Base-by-base conservation (phyloP, 176 grass and related monocot genomes). In the Phragmites australis region DNA sequence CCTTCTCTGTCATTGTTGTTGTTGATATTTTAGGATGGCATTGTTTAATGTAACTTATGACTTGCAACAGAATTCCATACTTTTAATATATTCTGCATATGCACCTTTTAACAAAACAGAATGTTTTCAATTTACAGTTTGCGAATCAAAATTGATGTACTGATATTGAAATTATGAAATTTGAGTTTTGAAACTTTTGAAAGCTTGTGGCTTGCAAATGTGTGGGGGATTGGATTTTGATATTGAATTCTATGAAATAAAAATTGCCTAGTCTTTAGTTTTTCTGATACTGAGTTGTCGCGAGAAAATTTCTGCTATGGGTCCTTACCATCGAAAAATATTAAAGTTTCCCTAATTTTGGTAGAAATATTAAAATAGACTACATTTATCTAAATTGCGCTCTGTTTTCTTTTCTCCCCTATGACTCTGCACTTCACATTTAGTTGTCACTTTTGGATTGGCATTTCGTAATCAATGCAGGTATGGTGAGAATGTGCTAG, bases 401-500 rank as follows among this genome's bases (percentile, higher is more conserved):
- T 40, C 13, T 42, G 6, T 41, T 67, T 58, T 41, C 4, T 32
- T 39, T n/a, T 65, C 32, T 72, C 16, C 5, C 53, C 0, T 60
- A 5, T 59, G 41, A 18, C 13, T 49, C 22, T 66, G 9, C 22
- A 29, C 21, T 65, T 63, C 46, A 27, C 5, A 6, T 22, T 51
- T 69, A 6, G 42, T 59, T 69, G 4, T 29, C 43, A 56, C 51
- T 64, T 74, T 60, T 82, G 13, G 6, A 32, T 57, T 82, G 15
- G 21, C 45, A 62, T 72, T 34, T 74, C 27, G 17, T 53, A 60
- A 26, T 65, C 56, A 52, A 62, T 89, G 71, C 70, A 98, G 95
- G 75, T 98, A 98, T 81, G 95, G 95, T 46, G 96, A 98, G 75
- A 93, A 94, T 88, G 86, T 98, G 63, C 84, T 98, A 7, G 95